Evolutionary conservation across 2,329 filamentous ascomycete genomes (phyloP).

Genomic region (Amauroascus verrucosus): DNA sequence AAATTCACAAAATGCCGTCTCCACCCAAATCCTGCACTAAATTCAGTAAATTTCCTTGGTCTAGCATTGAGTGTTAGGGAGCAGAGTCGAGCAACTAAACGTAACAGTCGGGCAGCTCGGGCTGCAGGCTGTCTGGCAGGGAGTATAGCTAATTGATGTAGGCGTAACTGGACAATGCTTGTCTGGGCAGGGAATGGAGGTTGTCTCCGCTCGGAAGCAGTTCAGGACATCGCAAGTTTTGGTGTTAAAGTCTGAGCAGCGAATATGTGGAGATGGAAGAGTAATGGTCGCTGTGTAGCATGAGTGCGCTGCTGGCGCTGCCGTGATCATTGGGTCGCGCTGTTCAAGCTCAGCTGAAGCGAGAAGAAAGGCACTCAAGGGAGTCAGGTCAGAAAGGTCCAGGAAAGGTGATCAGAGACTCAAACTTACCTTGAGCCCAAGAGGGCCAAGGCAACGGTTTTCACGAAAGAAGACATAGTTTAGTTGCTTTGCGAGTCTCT

Average conservation of each 20-base stretch:
- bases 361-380: conserved; percentile 6
- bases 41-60: background rate
- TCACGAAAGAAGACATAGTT: conserved; percentile 1
- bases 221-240: conserved; percentile 1
- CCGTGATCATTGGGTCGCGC: background rate
- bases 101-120: conserved; percentile 15
- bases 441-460: conserved; percentile 1
- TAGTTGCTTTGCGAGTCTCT: background rate
- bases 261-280: background rate
- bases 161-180: conserved; percentile 9
- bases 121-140: conserved; percentile 12
- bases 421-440: conserved; percentile 2
- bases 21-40: background rate
- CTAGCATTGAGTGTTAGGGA: background rate
- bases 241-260: conserved; percentile 6
- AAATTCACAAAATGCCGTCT: background rate
- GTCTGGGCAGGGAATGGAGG: conserved; percentile 14
- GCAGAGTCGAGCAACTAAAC: conserved; percentile 1
- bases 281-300: conserved; percentile 12
- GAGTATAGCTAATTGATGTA: conserved; percentile 10
- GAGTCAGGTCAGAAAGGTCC: background rate
- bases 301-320: background rate
- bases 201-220: conserved; percentile 13
- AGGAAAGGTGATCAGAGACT: background rate
- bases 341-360: background rate